Percentiles rank a stretch among this genome's conserved stretches.
Conservation (phyloP, 805 yeast genomes). For the Clavispora phyllophila region DNA sequence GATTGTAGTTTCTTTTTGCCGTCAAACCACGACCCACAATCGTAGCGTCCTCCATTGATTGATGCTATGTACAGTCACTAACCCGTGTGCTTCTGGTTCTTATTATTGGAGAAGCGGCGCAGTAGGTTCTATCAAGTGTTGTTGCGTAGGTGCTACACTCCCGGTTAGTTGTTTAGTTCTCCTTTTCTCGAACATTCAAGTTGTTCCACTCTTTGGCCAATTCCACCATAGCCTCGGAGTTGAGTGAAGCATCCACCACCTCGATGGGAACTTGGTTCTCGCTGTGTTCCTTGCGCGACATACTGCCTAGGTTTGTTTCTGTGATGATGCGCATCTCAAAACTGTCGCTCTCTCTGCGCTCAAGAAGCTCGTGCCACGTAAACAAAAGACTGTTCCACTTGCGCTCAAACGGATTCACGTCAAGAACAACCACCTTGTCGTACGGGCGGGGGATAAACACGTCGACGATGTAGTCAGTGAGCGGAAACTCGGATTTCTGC, state of each 20-base stretch:
- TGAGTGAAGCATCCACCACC: slow-evolving; percentile 75
- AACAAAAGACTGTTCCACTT: slow-evolving; percentile 74
- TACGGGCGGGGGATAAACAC: slow-evolving; percentile 77
- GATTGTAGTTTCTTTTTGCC: too few species aligned
- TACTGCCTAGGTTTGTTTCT: slow-evolving; percentile 65
- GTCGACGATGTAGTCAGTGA: slow-evolving; percentile 59
- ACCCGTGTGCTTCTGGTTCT: too few species aligned
- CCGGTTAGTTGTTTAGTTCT: too few species aligned
- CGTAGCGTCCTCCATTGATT: too few species aligned
- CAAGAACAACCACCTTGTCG: slow-evolving; percentile 62
- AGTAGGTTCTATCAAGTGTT: too few species aligned
- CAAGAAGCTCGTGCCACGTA: slow-evolving; percentile 74
- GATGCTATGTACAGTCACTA: too few species aligned
- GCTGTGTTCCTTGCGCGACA: slow-evolving; percentile 76
- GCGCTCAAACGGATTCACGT: slow-evolving; percentile 79
- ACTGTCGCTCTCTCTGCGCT: slow-evolving; percentile 25
- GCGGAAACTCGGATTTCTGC: slow-evolving; percentile 18
- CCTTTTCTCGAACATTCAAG: neutral
- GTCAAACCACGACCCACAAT: too few species aligned
- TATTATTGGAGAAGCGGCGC: too few species aligned
- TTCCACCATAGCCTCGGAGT: slow-evolving; percentile 65
- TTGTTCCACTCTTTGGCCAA: slow-evolving; percentile 54
- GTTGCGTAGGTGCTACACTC: too few species aligned
- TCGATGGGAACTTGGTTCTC: slow-evolving; percentile 92
- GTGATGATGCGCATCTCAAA: slow-evolving; percentile 63